These are phyloP conservation scores for Beauveria medogensis DNA, from an alignment of 2,329 filamentous ascomycete genomes.

Conservation along the genomic window DNA sequence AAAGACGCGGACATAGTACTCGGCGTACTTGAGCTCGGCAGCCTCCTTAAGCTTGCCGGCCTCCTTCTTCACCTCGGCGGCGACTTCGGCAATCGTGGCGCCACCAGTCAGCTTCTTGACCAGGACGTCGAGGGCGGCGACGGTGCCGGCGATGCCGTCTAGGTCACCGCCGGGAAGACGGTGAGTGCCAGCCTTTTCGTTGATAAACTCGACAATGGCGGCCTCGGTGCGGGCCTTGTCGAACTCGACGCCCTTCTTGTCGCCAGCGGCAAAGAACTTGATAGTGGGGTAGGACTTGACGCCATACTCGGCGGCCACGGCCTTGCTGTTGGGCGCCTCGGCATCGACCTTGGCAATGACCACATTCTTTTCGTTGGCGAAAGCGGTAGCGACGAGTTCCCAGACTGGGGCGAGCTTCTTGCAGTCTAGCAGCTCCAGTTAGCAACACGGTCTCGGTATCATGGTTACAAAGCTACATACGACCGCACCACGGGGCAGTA, in stretches of 20 bases:
- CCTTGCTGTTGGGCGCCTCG: constrained; percentile 79
- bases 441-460: not conserved
- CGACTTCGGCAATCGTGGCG: constrained; percentile 52
- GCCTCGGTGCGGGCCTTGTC: constrained; percentile 67
- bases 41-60: constrained; percentile 56
- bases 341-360: constrained; percentile 93
- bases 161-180: constrained; percentile 74
- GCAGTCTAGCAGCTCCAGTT: constrained; percentile 61
- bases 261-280: constrained; percentile 91
- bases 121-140: constrained; percentile 68
- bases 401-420: constrained; percentile 85
- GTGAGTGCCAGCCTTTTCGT: constrained; percentile 82
- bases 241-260: constrained; percentile 64
- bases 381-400: constrained; percentile 80
- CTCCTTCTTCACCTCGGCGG: constrained; percentile 64
- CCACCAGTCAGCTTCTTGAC: constrained; percentile 66
- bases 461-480: constrained; percentile 49
- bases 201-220: constrained; percentile 73
- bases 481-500: constrained; percentile 96
- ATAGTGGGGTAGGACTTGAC: constrained; percentile 90
- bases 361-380: constrained; percentile 67
- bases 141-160: constrained; percentile 69
- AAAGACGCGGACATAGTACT: constrained; percentile 91
- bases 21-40: constrained; percentile 65
- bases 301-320: constrained; percentile 64